phyloP scores from a whole-genome alignment of 495 filamentous ascomycete genomes.

The Thermothielavioides terrestris region DNA sequence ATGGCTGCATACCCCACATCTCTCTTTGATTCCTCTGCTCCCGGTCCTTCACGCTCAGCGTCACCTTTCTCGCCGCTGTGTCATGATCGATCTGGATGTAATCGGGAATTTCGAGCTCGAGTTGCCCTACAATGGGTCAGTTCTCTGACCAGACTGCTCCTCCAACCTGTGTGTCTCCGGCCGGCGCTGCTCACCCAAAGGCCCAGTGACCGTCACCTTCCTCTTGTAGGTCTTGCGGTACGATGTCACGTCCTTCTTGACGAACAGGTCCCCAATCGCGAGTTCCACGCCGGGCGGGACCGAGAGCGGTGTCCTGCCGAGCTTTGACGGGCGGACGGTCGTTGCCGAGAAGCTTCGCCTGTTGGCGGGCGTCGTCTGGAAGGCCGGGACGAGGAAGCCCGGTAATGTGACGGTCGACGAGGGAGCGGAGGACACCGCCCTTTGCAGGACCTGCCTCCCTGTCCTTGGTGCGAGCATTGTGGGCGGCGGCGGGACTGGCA shows the following conservation, averaged over 20 bases:
- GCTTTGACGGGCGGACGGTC: constrained; percentile 58
- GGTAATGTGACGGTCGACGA: constrained; percentile 44
- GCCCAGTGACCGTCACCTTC: constrained; percentile 63
- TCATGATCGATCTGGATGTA: constrained; percentile 64
- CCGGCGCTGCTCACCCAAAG: constrained; percentile 55
- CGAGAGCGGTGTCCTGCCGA: constrained; percentile 72
- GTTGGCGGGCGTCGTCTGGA: constrained; percentile 34
- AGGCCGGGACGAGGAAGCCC: constrained; percentile 66
- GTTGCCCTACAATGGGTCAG: constrained; percentile 44
- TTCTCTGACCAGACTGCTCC: background rate
- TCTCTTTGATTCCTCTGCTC: constrained; percentile 66
- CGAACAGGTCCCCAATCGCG: constrained; percentile 50
- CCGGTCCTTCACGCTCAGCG: constrained; percentile 56
- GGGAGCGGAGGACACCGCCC: constrained; percentile 24
- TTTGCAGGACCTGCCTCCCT: constrained; percentile 32
- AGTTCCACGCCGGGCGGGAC: constrained; percentile 78
- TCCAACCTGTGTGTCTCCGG: background rate
- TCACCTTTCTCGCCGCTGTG: constrained; percentile 48
- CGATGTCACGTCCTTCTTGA: constrained; percentile 43
- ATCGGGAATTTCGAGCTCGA: constrained; percentile 61
- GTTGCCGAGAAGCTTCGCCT: constrained; percentile 65
- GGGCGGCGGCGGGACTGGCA: constrained; percentile 8
- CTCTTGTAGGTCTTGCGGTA: constrained; percentile 47
- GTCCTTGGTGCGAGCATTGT: constrained; percentile 44
- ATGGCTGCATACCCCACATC: constrained; percentile 80